Evolutionary conservation across 2,329 filamentous ascomycete genomes (phyloP).

Genomic region (Verticillium klebahnii): DNA sequence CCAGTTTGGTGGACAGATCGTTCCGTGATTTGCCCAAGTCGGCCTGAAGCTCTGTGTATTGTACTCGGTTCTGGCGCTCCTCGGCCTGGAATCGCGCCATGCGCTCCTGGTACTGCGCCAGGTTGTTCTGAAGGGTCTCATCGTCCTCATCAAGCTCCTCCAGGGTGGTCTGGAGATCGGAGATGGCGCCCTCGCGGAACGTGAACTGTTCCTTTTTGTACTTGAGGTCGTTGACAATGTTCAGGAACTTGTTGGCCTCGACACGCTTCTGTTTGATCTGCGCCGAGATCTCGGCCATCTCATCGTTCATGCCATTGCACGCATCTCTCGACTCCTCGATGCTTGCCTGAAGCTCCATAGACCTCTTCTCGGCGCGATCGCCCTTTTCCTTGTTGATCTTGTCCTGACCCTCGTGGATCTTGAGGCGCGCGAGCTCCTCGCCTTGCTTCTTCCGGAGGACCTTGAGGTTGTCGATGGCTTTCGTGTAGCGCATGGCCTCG

Average conservation of each 20-base stretch:
- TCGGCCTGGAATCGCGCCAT: conserved; percentile 63
- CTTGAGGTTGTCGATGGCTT: conserved; percentile 95
- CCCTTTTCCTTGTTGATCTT: conserved; percentile 83
- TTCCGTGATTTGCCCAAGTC: conserved; percentile 39
- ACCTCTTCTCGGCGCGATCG: conserved; percentile 64
- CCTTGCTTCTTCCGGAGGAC: conserved; percentile 77
- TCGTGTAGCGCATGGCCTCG: conserved; percentile 93
- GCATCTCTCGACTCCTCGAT: conserved; percentile 58
- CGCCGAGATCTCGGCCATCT: conserved; percentile 56
- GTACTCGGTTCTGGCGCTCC: conserved; percentile 55
- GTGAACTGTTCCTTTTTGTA: conserved; percentile 72
- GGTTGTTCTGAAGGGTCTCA: conserved; percentile 63
- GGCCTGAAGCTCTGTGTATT: conserved; percentile 61
- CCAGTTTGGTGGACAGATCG: conserved; percentile 46
- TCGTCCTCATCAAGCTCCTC: conserved; percentile 77
- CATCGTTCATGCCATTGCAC: conserved; percentile 50
- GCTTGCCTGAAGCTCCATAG: conserved; percentile 59
- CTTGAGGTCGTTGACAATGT: conserved; percentile 69
- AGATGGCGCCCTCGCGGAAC: conserved; percentile 65
- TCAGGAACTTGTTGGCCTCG: conserved; percentile 68
- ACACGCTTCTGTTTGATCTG: conserved; percentile 64
- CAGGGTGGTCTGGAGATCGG: conserved; percentile 66
- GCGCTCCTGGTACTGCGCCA: conserved; percentile 74
- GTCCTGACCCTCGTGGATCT: conserved; percentile 70
- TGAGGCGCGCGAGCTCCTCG: conserved; percentile 67